Conservation (phyloP, 2,329 filamentous ascomycete genomes). For the Teratosphaeria pseudoeucalypti region DNA sequence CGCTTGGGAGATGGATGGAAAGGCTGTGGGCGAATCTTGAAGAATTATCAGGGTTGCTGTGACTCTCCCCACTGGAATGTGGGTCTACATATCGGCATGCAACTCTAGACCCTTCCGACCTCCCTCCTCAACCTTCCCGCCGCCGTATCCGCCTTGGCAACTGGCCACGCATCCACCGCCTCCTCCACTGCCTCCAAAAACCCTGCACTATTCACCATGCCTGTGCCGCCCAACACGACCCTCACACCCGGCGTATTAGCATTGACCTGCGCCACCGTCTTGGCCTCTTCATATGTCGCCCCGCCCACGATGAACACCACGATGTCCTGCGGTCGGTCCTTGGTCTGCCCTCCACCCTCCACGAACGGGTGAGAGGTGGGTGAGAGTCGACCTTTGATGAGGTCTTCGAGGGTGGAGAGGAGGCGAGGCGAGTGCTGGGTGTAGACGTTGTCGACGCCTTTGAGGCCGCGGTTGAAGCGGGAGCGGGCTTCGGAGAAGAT, state of each 20-base stretch:
- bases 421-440: slow-evolving; percentile 89
- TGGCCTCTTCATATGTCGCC: slow-evolving; percentile 91
- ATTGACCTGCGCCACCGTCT: slow-evolving; percentile 91
- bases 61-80: background rate
- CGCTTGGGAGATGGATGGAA: too few relatives aligned
- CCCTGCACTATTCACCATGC: slow-evolving; percentile 73
- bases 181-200: slow-evolving; percentile 91
- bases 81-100: background rate
- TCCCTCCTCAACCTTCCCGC: slow-evolving; percentile 53
- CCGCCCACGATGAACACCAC: slow-evolving; percentile 91
- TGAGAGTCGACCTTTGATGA: slow-evolving; percentile 82
- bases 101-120: slow-evolving; percentile 34
- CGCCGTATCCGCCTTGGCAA: slow-evolving; percentile 49
- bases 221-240: slow-evolving; percentile 80
- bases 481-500: slow-evolving; percentile 84
- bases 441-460: slow-evolving; percentile 97
- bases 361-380: slow-evolving; percentile 89
- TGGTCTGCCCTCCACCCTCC: slow-evolving; percentile 73
- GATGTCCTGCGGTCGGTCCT: slow-evolving; percentile 94
- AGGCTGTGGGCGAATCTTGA: too few relatives aligned
- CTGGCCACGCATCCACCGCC: slow-evolving; percentile 77
- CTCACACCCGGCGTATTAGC: slow-evolving; percentile 79
- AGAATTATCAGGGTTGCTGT: background rate
- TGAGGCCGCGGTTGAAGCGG: slow-evolving; percentile 76
- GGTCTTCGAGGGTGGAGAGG: slow-evolving; percentile 76